A percentile compares a stretch with the other conserved stretches of the same genome.
phyloP scores from a whole-genome alignment of 768 basidiomycete genomes.

The Leccinum truebloodii region DNA sequence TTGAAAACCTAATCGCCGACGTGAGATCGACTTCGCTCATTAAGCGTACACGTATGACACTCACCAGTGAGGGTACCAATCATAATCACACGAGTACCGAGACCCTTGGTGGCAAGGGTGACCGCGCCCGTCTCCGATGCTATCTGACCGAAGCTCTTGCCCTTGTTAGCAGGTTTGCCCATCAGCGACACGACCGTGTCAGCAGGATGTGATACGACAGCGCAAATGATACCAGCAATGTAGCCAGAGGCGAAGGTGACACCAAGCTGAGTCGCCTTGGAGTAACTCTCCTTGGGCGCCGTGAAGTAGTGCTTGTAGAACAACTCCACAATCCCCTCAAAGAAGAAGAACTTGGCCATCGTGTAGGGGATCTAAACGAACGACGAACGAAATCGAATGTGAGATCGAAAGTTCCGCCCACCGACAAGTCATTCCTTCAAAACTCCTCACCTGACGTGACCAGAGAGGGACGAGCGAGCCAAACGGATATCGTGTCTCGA shows the following conservation, averaged over 20 bases:
- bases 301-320: background rate
- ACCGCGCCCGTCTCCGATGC: background rate
- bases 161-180: background rate
- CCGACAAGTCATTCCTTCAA: background rate
- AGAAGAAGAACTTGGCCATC: background rate
- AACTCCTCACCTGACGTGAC: background rate
- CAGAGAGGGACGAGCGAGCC: background rate
- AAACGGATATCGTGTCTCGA: background rate
- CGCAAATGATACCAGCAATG: background rate
- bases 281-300: constrained; percentile 1
- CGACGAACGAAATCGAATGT: background rate
- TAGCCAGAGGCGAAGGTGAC: background rate
- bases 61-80: background rate
- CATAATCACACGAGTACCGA: background rate
- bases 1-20: background rate
- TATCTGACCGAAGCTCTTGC: background rate
- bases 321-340: background rate
- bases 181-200: background rate
- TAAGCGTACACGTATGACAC: background rate
- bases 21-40: background rate
- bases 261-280: background rate
- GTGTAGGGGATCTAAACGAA: background rate
- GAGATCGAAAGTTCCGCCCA: background rate
- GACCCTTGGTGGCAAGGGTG: background rate
- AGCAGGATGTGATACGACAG: background rate